Percentiles rank a stretch among this genome's conserved stretches.
These are phyloP conservation scores for Psilocybe subaeruginosa DNA, from an alignment of 768 basidiomycete species.

Conservation along the genomic window DNA sequence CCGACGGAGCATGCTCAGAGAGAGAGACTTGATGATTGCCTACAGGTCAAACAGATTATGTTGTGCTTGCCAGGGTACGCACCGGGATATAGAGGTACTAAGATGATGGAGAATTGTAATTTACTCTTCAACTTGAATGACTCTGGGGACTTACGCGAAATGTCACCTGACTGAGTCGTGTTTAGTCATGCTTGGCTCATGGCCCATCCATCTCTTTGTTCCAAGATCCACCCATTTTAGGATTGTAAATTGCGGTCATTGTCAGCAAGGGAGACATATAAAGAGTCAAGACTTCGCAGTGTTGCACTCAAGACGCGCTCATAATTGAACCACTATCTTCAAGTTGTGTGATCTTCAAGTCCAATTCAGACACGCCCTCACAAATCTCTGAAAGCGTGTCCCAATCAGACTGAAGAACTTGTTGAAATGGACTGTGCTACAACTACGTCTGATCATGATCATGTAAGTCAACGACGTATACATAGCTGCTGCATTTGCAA, in stretches of 20 bases:
- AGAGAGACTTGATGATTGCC: neutral
- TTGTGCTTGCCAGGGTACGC: neutral
- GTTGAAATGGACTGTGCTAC: neutral
- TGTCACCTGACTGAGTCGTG: neutral
- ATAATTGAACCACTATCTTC: neutral
- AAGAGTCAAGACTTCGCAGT: too few relatives aligned
- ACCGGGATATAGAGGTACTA: neutral
- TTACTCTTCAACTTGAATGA: too few relatives aligned
- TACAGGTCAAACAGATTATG: neutral
- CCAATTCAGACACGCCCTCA: neutral
- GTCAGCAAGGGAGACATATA: neutral
- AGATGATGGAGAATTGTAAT: neutral
- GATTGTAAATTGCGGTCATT: neutral
- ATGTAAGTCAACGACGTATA: conserved; percentile 5
- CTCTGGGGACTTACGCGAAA: too few relatives aligned
- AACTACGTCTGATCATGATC: neutral
- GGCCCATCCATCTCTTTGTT: neutral
- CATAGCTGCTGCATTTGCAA: neutral
- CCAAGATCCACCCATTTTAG: neutral
- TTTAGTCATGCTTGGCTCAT: conserved; percentile 1
- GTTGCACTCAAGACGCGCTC: neutral
- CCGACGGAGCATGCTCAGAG: conserved; percentile 56
- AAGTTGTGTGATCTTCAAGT: neutral
- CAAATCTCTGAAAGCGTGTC: too few relatives aligned
- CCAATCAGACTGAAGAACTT: neutral